Evolutionary conservation across 331 rosid species (phyloP), one percentile per base, ranked within the genome.

Genomic region (Quercus phellos): DNA sequence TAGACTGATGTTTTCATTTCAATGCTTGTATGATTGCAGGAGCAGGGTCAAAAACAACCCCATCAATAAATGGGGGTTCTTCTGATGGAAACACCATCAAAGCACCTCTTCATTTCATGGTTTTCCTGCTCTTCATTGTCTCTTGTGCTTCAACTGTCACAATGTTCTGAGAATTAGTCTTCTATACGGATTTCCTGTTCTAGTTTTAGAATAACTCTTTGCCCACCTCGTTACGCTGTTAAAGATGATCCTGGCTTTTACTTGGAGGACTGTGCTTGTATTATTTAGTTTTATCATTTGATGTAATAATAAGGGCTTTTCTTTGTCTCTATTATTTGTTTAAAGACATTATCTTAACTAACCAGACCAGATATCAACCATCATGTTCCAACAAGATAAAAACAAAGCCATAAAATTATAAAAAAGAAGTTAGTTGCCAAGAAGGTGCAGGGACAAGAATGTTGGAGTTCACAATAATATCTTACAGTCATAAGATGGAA

Each of bases 31-130:
- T 4, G 30, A 77, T 69, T 80, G 84, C 82, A 80, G 91, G 82
- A 66, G 78, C 76, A 73, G 90, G 91, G 24, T 87, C 94, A 2
- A 92, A 92, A 79, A 74, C 79, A 63, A 81, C 85, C 1, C 93
- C 94, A 82, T 80, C 91, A 19, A 38, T 61, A 30, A 63, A 77
- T 5, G 84, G 84, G 59, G 69, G 81, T 38, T 70, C 83, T 73
- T 87, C 94, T 9, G 43, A 56, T 78, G 97, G 88, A 74, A 83
- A 53, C 79, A 27, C 12, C 43, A 27, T 69, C 77, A 79, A 79
- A 79, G 78, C 86, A 27, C 81, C 89, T 5, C 72, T 79, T 60
- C 17, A 32, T 38, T 59, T 81, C 27, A 51, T 82, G 75, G 72
- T 87, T 78, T 81, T 73, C 24, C 69, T 90, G 51, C 13, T 90